Evolutionary conservation across 805 yeast genomes (phyloP), one percentile per base, ranked within the genome.

Genomic region (Kodamaea neixiangensis): DNA sequence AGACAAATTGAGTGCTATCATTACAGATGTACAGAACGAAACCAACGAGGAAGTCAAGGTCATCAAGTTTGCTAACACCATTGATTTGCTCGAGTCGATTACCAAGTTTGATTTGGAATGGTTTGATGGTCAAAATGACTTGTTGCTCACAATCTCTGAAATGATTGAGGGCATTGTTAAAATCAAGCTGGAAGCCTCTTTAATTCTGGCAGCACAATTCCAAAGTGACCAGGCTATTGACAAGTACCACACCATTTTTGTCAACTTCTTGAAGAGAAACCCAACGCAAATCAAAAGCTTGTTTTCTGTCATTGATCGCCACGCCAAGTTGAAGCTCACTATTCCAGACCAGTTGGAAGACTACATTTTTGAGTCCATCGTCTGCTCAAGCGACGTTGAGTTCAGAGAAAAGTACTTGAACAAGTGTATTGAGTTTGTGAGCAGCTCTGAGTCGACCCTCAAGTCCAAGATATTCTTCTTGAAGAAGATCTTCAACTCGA

Each of bases 171-270:
- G 71, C 10, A 73, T 85, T 17, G 65, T 73, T 1, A 59, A 65
- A 2, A 67, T 77, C 35, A 76, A 79, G 38, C 62, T 67, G 41
- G 56, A 67, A 1, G 66, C 79, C 1, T 66, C 81, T 0, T 64
- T 83, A 51, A 75, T 80, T 1, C 83, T 91, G 0, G 72, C 84
- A 0, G 72, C 82, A 15, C 89, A 85, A 53, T 79, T 91, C 61
- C 89, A 87, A 61, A 75, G 89, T 3, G 85, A 80, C 31, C 91
- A 87, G 61, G 83, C 94, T 0, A 70, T 87, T 20, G 77, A 77
- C 19, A 83, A 79, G 49, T 73, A 89, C 43, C 93, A 89, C 63
- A 42, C 31, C 0, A 58, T 71, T 11, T 56, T 72, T 31, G 69
- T 73, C 5, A 45, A 54, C 2, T 73, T 51, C 52, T 60, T 73